These are phyloP conservation scores for Leishmania braziliensis DNA, from an alignment of 208 protist species.

Conservation along the genomic window DNA sequence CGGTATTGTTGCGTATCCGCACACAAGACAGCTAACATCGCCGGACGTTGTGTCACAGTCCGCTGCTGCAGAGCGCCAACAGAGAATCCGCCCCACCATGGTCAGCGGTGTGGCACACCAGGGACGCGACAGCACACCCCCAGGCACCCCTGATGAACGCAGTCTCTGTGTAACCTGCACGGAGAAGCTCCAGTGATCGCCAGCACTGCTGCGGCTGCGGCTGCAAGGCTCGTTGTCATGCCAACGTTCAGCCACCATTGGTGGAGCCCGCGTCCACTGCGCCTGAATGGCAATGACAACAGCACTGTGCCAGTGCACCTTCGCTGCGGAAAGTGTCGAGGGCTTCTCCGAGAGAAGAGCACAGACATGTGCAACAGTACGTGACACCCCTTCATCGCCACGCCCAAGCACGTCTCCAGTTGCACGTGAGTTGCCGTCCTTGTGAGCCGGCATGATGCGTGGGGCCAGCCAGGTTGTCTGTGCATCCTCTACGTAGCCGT, in stretches of 20 bases:
- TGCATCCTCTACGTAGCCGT: slow-evolving; percentile 30
- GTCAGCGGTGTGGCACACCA: neutral
- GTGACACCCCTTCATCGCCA: neutral
- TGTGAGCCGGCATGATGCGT: neutral
- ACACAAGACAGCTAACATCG: slow-evolving; percentile 5
- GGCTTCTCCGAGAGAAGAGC: slow-evolving; percentile 12
- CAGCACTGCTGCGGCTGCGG: neutral
- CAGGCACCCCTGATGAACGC: neutral
- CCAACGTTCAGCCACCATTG: neutral
- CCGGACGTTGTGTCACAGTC: neutral
- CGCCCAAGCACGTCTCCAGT: neutral
- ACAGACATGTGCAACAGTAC: slow-evolving; percentile 13
- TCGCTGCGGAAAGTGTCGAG: neutral
- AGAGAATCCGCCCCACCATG: slow-evolving; percentile 4
- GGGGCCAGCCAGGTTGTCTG: neutral
- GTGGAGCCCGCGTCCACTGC: slow-evolving; percentile 6
- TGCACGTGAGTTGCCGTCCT: neutral
- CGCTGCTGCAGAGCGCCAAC: neutral
- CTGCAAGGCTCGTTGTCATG: neutral
- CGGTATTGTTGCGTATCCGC: slow-evolving; percentile 7
- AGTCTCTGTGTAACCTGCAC: slow-evolving; percentile 19
- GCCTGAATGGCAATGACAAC: slow-evolving; percentile 22
- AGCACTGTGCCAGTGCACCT: neutral
- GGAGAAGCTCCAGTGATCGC: slow-evolving; percentile 15
- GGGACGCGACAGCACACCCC: neutral